Evolutionary conservation across 2,329 filamentous ascomycete species (phyloP), one percentile per base, ranked within the genome.

Genomic region (Phaeoacremonium minimum): DNA sequence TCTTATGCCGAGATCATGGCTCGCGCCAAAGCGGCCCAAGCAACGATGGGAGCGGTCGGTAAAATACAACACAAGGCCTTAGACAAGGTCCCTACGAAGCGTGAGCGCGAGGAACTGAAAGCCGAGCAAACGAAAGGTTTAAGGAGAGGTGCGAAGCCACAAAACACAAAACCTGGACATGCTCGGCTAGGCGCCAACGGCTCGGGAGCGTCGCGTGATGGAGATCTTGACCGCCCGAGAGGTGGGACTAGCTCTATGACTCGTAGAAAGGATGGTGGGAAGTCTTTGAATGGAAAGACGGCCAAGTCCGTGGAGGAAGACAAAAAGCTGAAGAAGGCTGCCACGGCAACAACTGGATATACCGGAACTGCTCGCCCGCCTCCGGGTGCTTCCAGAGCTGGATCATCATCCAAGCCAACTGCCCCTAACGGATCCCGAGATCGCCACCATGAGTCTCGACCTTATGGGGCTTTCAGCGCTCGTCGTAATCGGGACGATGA

Each of bases 1-100:
- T 85, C 82, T 0, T 90, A 80, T 55, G 77, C 80, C 26, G 84
- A 88, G 50, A 83, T 88, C 41, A 71, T 90, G 61, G 82, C 82
- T 37, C 74, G 83, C 46, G 86, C 79, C 19, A 80, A 85, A 51
- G 77, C 77, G 42, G 81, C 77, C 11, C 77, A 85, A 50, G 68
- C 66, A 28, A 67, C 63, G 28, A 74, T 77, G 64, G 73, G 67
- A n/a, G 73, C 74, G 47, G 70, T 83, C 16, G 83, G 83, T 37
- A 80, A 78, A 48, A 86, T 88, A 46, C 84, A 87, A 53, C 83
- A 88, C 58, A 87, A 87, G 55, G 71, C 81, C 15, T 74, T 80
- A 2, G 83, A 85, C 47, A 83, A 80, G 50, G 60, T 72, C n/a
- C 62, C 72, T 6, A 68, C 63, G 42, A 83, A 70, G 55, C 71